Conservation (phyloP, 2,329 filamentous ascomycete species). For the Blastomyces silverae region DNA sequence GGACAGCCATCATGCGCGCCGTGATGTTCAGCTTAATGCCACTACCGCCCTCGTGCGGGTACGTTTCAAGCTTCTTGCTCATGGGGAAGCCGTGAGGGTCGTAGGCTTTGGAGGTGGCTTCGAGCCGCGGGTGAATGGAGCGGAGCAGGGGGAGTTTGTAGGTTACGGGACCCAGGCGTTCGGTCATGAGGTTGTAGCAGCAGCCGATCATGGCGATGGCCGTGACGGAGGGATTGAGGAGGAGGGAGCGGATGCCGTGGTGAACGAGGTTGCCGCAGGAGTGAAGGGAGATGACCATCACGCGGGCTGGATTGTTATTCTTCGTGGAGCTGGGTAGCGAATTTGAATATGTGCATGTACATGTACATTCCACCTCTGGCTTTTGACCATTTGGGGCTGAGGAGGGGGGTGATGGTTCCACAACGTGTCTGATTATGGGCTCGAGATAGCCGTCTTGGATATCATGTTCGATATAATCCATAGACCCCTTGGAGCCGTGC, state of each 20-base stretch:
- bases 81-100: constrained; percentile 94
- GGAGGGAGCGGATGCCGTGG: constrained; percentile 78
- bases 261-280: constrained; percentile 98
- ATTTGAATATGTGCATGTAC: not conserved
- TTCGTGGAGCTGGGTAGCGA: not conserved
- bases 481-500: constrained; percentile 26
- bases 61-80: constrained; percentile 60
- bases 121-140: constrained; percentile 63
- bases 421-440: constrained; percentile 34
- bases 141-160: constrained; percentile 76
- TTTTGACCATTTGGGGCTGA: not conserved
- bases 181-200: constrained; percentile 95
- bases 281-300: constrained; percentile 92
- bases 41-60: constrained; percentile 47
- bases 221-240: constrained; percentile 73
- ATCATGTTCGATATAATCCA: constrained; percentile 42
- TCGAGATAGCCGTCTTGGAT: constrained; percentile 41
- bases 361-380: not conserved
- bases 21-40: constrained; percentile 90
- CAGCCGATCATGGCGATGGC: constrained; percentile 96
- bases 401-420: constrained; percentile 21
- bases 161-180: constrained; percentile 76
- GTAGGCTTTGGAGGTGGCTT: constrained; percentile 60
- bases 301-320: constrained; percentile 33
- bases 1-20: constrained; percentile 94